phyloP scores from a whole-genome alignment of 306 rosid species.

The Rosa multiflora region DNA sequence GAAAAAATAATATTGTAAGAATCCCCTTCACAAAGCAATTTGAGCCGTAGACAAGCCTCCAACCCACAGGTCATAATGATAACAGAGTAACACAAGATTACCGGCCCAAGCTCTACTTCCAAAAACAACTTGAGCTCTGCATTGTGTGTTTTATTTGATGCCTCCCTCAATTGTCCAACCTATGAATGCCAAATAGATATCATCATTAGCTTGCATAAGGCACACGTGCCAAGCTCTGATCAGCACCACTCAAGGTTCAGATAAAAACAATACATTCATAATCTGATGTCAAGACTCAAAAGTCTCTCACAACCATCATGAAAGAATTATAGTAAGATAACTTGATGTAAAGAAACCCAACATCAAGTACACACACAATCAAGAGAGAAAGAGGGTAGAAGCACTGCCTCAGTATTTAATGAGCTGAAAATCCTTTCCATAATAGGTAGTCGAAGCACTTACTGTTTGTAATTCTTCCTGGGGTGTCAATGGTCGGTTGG shows the following conservation, averaged over 20 bases:
- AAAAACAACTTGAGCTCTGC: conserved; percentile 79
- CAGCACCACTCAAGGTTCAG: background rate
- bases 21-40: background rate
- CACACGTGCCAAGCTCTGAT: background rate
- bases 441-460: conserved; percentile 6
- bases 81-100: conserved; percentile 25
- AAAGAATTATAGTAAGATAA: background rate
- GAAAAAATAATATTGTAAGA: background rate
- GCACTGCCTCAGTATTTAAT: background rate
- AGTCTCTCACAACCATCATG: background rate
- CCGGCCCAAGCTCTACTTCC: conserved; percentile 81
- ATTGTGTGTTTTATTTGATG: conserved; percentile 59
- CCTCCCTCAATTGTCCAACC: conserved; percentile 88
- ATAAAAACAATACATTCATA: background rate
- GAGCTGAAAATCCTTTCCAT: background rate
- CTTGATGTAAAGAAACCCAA: background rate
- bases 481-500: conserved; percentile 62
- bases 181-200: conserved; percentile 27
- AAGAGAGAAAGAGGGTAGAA: background rate
- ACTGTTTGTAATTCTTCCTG: conserved; percentile 88
- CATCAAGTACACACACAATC: background rate
- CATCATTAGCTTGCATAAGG: conserved; percentile 5
- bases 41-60: conserved; percentile 12
- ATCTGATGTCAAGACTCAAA: background rate
- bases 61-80: conserved; percentile 16